Evolutionary conservation across 2,329 filamentous ascomycete genomes (phyloP), one percentile per base, ranked within the genome.

Genomic region (Talaromyces sp.): DNA sequence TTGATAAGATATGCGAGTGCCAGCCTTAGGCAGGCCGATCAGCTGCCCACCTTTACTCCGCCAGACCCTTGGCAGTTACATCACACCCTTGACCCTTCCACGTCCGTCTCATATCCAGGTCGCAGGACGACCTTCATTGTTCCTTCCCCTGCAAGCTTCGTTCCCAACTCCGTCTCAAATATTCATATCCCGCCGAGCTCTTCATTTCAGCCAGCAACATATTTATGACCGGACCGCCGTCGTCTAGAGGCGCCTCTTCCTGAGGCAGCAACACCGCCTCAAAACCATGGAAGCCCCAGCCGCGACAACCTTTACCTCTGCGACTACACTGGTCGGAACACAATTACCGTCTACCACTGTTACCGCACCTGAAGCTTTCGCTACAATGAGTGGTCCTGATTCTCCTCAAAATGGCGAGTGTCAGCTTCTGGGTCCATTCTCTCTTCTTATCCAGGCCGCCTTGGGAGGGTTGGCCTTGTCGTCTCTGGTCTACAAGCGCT

Each of bases 401-500:
- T 77, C 57, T 8, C 28, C 57, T 50, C 37, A 83, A 33, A 82
- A 81, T 53, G 89, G 88, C 65, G 90, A 96, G 75, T 99, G 94
- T 73, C 83, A 87, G 63, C 81, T 99, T 9, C 81, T 99, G 2
- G 94, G 94, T 0, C 84, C 92, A 3, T 99, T 97, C 71, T 93
- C 94, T 11, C 82, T 99, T 57, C 69, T 99, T 35, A 88, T 99
- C 5, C 94, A 99, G 77, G 88, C 84, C 43, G 89, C 91, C 1
- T 84, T 99, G 17, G 94, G 94, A 17, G 84, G 81, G 17, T 78
- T 97, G 57, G 94, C 94, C 8, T 77, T 97, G 54, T 78, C 93
- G 56, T 89, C 91, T 1, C 82, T 99, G 51, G 93, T 97, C 7
- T 96, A 85, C 78, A 99, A 99, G 79, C 84, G 94, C 65, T 96